These are phyloP conservation scores for Pezicula neosporulosa DNA, from an alignment of 2,329 filamentous ascomycete genomes.

Conservation along the genomic window DNA sequence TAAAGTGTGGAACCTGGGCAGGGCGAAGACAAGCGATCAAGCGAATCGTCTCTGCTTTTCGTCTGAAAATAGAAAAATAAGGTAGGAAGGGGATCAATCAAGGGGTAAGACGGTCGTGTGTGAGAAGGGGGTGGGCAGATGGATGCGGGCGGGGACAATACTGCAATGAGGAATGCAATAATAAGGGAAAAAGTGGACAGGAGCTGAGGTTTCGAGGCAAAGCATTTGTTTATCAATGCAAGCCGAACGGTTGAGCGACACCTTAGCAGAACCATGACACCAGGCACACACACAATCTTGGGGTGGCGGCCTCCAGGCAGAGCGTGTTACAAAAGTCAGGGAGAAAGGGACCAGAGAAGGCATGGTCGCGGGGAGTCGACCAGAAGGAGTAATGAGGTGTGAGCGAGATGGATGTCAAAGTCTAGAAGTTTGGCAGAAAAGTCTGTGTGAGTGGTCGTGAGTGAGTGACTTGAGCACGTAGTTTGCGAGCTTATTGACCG, in stretches of 20 bases:
- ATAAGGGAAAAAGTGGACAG: background rate
- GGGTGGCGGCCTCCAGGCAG: conserved; percentile 10
- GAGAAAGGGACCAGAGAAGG: conserved; percentile 9
- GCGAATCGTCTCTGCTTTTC: background rate
- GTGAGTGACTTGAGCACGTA: too few species aligned
- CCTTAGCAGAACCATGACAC: too few species aligned
- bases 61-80: conserved; percentile 15
- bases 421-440: too few species aligned
- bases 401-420: too few species aligned
- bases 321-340: conserved; percentile 18
- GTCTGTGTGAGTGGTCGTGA: too few species aligned
- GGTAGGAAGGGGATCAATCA: conserved; percentile 9
- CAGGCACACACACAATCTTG: conserved; percentile 7
- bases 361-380: conserved; percentile 2
- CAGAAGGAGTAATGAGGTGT: background rate
- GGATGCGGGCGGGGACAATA: background rate
- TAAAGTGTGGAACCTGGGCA: conserved; percentile 17
- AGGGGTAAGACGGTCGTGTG: background rate
- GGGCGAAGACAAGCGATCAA: background rate
- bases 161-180: background rate
- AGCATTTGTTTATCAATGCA: conserved; percentile 10
- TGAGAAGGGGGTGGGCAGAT: background rate
- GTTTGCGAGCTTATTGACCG: too few species aligned
- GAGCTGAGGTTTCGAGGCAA: too few species aligned
- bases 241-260: too few species aligned